phyloP scores from a whole-genome alignment of 306 rosid genomes.

The Cucumis melo region DNA sequence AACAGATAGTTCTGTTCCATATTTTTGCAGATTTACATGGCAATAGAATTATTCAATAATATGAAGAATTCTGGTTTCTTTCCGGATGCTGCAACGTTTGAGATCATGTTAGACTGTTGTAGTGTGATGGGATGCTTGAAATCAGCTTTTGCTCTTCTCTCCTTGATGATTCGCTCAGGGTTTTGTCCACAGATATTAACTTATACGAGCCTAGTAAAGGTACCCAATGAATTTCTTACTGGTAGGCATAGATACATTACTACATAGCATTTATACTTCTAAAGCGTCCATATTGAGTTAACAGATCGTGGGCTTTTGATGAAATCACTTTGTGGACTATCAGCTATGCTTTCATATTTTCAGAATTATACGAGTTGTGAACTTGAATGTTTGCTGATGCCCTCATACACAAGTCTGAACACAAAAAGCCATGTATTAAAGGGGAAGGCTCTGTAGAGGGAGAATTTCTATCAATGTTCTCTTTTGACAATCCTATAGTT shows the following conservation, averaged over 20 bases:
- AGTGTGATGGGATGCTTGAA: conserved; percentile 35
- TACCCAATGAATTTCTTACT: conserved; percentile 8
- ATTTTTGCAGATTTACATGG: conserved; percentile 46
- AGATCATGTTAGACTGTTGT: conserved; percentile 68
- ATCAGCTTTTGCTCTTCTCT: conserved; percentile 51
- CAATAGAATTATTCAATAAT: conserved; percentile 45
- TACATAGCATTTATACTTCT: not conserved
- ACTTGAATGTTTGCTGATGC: not conserved
- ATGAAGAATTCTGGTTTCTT: conserved; percentile 50
- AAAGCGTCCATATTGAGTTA: not conserved
- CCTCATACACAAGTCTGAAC: not conserved
- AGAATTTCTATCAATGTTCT: too few species aligned
- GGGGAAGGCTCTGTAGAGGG: not conserved
- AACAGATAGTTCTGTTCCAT: conserved; percentile 20
- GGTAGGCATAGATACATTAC: not conserved
- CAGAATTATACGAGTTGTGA: not conserved
- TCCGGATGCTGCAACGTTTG: conserved; percentile 43
- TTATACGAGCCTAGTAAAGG: conserved; percentile 58
- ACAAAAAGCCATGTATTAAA: not conserved
- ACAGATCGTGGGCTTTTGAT: not conserved
- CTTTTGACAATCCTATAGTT: not conserved
- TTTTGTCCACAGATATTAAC: conserved; percentile 36
- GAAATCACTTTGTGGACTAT: not conserved
- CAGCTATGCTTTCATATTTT: not conserved
- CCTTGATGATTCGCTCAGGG: conserved; percentile 69